These are phyloP conservation scores for Gnomoniopsis sp. DNA, from an alignment of 2,329 filamentous ascomycete species.

Conservation along the genomic window DNA sequence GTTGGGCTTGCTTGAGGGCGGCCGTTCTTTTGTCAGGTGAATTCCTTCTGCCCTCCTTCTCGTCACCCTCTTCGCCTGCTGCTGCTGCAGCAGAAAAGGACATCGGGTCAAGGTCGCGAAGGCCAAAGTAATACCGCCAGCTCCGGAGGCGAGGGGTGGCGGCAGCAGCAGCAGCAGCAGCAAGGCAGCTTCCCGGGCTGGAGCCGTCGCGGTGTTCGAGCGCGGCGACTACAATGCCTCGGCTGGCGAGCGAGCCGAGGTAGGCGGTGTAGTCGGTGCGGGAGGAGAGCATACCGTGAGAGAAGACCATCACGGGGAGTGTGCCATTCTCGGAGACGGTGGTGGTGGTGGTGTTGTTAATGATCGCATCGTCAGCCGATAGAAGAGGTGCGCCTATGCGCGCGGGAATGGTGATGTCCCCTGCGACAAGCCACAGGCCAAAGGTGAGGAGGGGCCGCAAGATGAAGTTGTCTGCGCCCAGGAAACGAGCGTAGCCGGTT, in stretches of 20 bases:
- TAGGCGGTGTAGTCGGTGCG: slow-evolving; percentile 51
- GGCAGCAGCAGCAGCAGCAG: slow-evolving; percentile 18
- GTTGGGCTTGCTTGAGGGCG: slow-evolving; percentile 42
- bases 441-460: slow-evolving; percentile 1
- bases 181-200: slow-evolving; percentile 41
- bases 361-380: background rate
- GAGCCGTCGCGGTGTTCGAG: slow-evolving; percentile 52
- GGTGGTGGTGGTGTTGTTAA: background rate
- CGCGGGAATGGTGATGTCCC: slow-evolving; percentile 10
- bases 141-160: background rate
- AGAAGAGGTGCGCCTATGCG: slow-evolving; percentile 12
- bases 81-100: slow-evolving; percentile 22
- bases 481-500: slow-evolving; percentile 13
- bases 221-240: slow-evolving; percentile 46
- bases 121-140: slow-evolving; percentile 11
- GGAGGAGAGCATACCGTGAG: slow-evolving; percentile 48
- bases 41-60: slow-evolving; percentile 37
- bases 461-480: slow-evolving; percentile 13
- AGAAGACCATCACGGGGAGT: slow-evolving; percentile 47
- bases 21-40: slow-evolving; percentile 21
- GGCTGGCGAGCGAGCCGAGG: slow-evolving; percentile 46
- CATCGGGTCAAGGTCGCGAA: slow-evolving; percentile 6
- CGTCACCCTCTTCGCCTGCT: slow-evolving; percentile 29
- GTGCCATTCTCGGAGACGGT: slow-evolving; percentile 14
- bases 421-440: slow-evolving; percentile 10